A percentile compares a stretch with the other conserved stretches of the same genome.
Evolutionary conservation across 257 asterid genomes (phyloP).

Genomic region (Solanum medicagineum): DNA sequence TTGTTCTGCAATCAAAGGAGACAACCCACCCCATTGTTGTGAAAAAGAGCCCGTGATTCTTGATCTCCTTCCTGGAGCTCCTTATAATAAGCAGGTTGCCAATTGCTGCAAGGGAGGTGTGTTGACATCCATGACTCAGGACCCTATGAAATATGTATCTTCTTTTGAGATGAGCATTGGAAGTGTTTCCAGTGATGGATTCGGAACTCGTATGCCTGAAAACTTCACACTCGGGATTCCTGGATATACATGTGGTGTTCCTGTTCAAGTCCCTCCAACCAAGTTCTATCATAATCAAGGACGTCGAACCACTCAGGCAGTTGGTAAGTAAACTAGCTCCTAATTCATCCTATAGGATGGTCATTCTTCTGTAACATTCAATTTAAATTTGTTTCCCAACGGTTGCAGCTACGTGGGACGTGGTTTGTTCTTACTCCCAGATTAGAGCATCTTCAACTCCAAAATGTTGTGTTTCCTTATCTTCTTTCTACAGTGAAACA

Average conservation of each 20-base stretch:
- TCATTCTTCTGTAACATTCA: not conserved
- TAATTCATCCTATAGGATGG: not conserved
- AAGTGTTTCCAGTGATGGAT: not conserved
- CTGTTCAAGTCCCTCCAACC: constrained; percentile 43
- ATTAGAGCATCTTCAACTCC: constrained; percentile 50
- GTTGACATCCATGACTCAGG: constrained; percentile 51
- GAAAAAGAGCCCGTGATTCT: constrained; percentile 46
- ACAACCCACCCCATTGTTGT: constrained; percentile 53
- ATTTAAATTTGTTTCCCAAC: not conserved
- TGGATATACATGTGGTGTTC: constrained; percentile 65
- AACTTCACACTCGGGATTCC: constrained; percentile 48
- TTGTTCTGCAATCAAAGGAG: constrained; percentile 43
- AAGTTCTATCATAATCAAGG: constrained; percentile 42
- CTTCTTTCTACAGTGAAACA: constrained; percentile 59
- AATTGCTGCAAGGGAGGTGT: constrained; percentile 76
- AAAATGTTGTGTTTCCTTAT: constrained; percentile 62
- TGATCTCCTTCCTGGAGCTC: constrained; percentile 63
- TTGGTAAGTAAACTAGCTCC: constrained; percentile 25
- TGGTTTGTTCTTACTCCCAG: constrained; percentile 67
- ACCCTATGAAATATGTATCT: constrained; percentile 19
- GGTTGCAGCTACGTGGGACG: constrained; percentile 60
- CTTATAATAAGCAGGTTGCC: constrained; percentile 30
- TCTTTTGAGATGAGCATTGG: constrained; percentile 48
- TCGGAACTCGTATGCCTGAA: constrained; percentile 16
- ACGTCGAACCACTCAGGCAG: constrained; percentile 60